Conservation (phyloP, 192 early-diverging fungal genomes). For the Diversispora epigaea region DNA sequence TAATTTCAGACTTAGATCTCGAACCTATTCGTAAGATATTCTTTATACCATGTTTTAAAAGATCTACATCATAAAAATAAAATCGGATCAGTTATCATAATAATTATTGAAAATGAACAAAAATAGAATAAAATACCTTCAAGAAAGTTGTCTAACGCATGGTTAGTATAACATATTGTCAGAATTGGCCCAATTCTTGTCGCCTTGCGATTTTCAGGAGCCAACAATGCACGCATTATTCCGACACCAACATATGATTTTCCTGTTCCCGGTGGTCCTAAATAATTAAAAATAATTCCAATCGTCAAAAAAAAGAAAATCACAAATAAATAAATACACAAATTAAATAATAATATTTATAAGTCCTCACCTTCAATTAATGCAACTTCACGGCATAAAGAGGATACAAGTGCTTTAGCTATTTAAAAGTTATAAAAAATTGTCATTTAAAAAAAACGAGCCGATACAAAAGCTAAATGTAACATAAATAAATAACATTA, state of each 20-base stretch:
- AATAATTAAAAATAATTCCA: not conserved
- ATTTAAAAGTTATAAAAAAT: not conserved
- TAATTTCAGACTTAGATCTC: slow-evolving; percentile 36
- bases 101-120: not conserved
- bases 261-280: slow-evolving; percentile 54
- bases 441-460: not conserved
- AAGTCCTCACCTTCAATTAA: slow-evolving; percentile 52
- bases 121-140: slow-evolving; percentile 22
- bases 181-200: slow-evolving; percentile 47
- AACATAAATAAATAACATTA: not conserved
- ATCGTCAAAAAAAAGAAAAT: not conserved
- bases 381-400: slow-evolving; percentile 49
- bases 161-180: slow-evolving; percentile 60
- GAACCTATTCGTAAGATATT: slow-evolving; percentile 52
- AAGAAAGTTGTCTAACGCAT: slow-evolving; percentile 64
- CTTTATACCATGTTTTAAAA: slow-evolving; percentile 43
- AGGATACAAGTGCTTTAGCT: slow-evolving; percentile 46
- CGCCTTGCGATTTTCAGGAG: slow-evolving; percentile 26
- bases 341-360: not conserved
- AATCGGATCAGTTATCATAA: not conserved
- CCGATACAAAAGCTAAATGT: not conserved
- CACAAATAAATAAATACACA: not conserved
- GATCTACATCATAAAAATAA: slow-evolving; percentile 20
- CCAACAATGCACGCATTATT: slow-evolving; percentile 44
- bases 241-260: slow-evolving; percentile 56